Base-by-base conservation (phyloP, 805 yeast species). In the Zygotorulaspora danielsina region DNA sequence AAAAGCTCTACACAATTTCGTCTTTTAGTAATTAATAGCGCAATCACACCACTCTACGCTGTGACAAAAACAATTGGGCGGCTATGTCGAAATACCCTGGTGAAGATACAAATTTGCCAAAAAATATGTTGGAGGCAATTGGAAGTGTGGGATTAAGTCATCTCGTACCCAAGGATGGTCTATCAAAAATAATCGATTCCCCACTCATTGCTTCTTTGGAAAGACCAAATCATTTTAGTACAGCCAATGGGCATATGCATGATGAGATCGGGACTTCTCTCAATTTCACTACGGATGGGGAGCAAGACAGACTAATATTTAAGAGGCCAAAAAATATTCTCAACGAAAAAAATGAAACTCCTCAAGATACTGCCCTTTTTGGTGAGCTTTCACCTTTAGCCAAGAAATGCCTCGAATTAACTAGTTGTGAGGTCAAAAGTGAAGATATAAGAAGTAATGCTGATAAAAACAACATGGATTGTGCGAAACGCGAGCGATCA, bases 21-120 rank as follows among this genome's bases (percentile, higher is more conserved):
- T n/a, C n/a, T n/a, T n/a, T n/a, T n/a, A n/a, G n/a, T n/a, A n/a
- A n/a, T n/a, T n/a, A n/a, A n/a, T n/a, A n/a, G n/a, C n/a, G n/a
- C n/a, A n/a, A n/a, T n/a, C n/a, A n/a, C n/a, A n/a, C n/a, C n/a
- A n/a, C n/a, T n/a, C n/a, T n/a, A n/a, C n/a, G n/a, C n/a, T n/a
- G n/a, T n/a, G n/a, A n/a, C n/a, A n/a, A n/a, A n/a, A n/a, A n/a
- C n/a, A 33, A 39, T 32, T 34, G 46, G 57, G 58, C 61, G 61
- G 57, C 58, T 48, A 59, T 55, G 59, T 36, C 55, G 25, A 49
- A 35, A 15, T 59, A 45, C 33, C 63, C 64, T 8, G 63, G 62
- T 12, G 61, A 59, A 38, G 35, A 53, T 18, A 38, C 48, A 5
- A 41, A 47, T 19, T 46, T 55, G 6, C 61, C 64, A 9, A 54